Evolutionary conservation across 2,329 filamentous ascomycete species (phyloP), one percentile per base, ranked within the genome.

Genomic region (Hypoxylon sp.): DNA sequence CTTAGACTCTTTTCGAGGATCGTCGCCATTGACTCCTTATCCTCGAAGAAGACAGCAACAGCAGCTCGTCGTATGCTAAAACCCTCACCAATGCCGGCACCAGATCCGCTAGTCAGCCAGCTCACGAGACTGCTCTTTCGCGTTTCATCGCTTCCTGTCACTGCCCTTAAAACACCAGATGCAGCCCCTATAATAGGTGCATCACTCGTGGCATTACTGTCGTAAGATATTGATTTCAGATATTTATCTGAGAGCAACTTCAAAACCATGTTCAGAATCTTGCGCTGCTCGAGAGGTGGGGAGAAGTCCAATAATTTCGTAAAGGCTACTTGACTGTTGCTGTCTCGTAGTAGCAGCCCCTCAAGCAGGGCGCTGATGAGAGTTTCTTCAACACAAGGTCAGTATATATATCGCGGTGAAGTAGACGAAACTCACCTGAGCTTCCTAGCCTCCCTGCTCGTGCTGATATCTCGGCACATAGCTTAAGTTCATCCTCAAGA

Each of bases 371-470:
- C 56, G 35, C 73, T 75, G 18, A 79, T 70, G 5, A 84, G 62
- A 1, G 62, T 66, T 35, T 83, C 82, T 83, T 41, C 10, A 7
- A 43, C 18, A 2, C 27, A 29, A n/a, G 40, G 33, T 47, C 27
- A 57, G 55, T 57, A 11, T 26, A 55, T n/a, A 20, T 45, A 10
- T 27, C 21, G 26, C 42, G 5, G 11, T 0, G 20, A 13, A 18
- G 50, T 20, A 15, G 24, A 49, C 13, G 15, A 20, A 15, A 60
- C 77, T 70, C 79, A 90, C 91, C 88, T 49, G 82, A 78, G 73
- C 95, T 91, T 2, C 91, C 91, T 24, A 97, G 73, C 24, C 83
- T 87, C 56, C 94, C 76, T 1, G 85, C 80, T 60, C 88, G 87
- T 3, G 83, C 75, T 11, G 86, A 75, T 1, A 87, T 46, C 2